phyloP scores from a whole-genome alignment of 352 stramenopile genomes.

The Globisporangium acanthophoron region DNA sequence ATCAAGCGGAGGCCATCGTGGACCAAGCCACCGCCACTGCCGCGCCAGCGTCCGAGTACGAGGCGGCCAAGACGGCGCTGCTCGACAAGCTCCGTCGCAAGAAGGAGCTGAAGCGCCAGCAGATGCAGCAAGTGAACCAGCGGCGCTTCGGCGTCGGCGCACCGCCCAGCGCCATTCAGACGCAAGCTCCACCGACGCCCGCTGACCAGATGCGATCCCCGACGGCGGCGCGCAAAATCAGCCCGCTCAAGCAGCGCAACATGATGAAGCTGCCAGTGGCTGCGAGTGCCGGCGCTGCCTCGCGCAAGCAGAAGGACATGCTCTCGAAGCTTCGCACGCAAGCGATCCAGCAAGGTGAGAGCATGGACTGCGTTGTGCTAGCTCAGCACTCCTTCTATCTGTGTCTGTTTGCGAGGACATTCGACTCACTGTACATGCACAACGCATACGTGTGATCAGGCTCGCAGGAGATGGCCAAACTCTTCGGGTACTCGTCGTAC shows the following conservation, averaged over 20 bases:
- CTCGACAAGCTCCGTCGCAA: constrained; percentile 61
- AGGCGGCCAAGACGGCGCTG: constrained; percentile 48
- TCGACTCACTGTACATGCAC: neutral
- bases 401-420: neutral
- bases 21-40: constrained; percentile 19
- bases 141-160: constrained; percentile 33
- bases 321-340: constrained; percentile 43
- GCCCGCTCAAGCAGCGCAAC: constrained; percentile 31
- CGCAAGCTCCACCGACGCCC: neutral
- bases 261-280: constrained; percentile 52
- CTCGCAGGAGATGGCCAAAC: constrained; percentile 57
- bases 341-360: constrained; percentile 49
- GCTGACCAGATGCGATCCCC: neutral
- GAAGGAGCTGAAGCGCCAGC: constrained; percentile 44
- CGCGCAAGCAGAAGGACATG: constrained; percentile 61
- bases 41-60: constrained; percentile 34
- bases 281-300: constrained; percentile 14
- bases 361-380: neutral
- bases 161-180: constrained; percentile 1
- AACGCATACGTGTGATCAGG: constrained; percentile 8
- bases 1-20: constrained; percentile 23
- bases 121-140: constrained; percentile 45
- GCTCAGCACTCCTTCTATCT: neutral
- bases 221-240: constrained; percentile 14
- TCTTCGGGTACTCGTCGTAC: constrained; percentile 72